These are phyloP conservation scores for Russula dissimulans DNA, from an alignment of 768 basidiomycete species.

Conservation along the genomic window DNA sequence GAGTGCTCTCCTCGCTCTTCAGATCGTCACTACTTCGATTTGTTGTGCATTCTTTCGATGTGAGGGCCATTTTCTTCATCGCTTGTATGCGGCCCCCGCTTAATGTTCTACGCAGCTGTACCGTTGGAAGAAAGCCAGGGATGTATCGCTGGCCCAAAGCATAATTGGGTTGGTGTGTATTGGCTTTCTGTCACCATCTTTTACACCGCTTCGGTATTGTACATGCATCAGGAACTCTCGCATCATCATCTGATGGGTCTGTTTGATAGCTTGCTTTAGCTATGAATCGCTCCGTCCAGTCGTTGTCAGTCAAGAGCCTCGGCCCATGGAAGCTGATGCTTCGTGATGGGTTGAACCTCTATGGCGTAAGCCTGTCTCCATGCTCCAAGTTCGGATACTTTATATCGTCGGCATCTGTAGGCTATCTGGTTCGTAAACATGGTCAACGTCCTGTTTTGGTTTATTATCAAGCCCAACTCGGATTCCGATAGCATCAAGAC, in stretches of 20 bases:
- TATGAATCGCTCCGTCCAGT: slow-evolving; percentile 47
- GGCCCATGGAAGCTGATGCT: slow-evolving; percentile 81
- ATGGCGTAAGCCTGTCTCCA: slow-evolving; percentile 42
- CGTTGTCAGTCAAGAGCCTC: slow-evolving; percentile 48
- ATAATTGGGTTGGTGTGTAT: slow-evolving; percentile 79
- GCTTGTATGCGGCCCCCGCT: slow-evolving; percentile 1
- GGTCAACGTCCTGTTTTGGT: slow-evolving; percentile 81
- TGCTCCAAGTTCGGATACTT: slow-evolving; percentile 6
- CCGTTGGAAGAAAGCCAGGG: slow-evolving; percentile 68
- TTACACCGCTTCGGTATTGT: slow-evolving; percentile 55
- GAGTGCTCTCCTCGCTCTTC: slow-evolving; percentile 50
- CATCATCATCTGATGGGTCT: neutral
- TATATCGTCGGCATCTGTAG: slow-evolving; percentile 22
- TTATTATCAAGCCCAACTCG: slow-evolving; percentile 63
- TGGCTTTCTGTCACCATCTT: slow-evolving; percentile 72
- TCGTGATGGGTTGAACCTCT: slow-evolving; percentile 81
- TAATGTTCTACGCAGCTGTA: slow-evolving; percentile 37
- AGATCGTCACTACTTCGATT: slow-evolving; percentile 64
- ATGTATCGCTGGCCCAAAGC: slow-evolving; percentile 76
- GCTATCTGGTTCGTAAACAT: slow-evolving; percentile 75
- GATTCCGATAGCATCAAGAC: slow-evolving; percentile 63
- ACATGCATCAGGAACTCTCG: neutral
- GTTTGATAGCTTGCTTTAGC: slow-evolving; percentile 46
- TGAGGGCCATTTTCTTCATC: slow-evolving; percentile 26
- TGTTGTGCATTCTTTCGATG: slow-evolving; percentile 74